These are phyloP conservation scores for Neofusicoccum sp. DNA, from an alignment of 2,329 filamentous ascomycete genomes.

Conservation along the genomic window DNA sequence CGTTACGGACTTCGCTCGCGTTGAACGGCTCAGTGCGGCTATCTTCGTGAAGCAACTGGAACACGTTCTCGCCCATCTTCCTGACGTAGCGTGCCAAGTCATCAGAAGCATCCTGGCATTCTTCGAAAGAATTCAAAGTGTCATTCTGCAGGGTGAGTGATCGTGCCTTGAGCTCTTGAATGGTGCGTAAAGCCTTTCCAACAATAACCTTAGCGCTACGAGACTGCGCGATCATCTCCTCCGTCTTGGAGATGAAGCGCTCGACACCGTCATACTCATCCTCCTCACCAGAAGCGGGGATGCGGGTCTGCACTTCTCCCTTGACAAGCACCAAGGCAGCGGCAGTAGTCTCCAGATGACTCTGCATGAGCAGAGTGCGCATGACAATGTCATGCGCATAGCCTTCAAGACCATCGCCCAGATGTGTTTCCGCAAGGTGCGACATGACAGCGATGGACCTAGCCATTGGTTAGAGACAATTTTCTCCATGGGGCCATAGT, in stretches of 20 bases:
- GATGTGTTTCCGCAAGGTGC: constrained; percentile 81
- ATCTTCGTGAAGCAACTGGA: constrained; percentile 67
- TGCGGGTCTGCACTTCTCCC: constrained; percentile 64
- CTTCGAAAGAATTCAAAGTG: constrained; percentile 66
- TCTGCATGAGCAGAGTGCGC: constrained; percentile 73
- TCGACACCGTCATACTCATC: constrained; percentile 59
- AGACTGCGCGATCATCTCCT: constrained; percentile 70
- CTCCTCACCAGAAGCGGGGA: constrained; percentile 58
- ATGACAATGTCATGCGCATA: constrained; percentile 80
- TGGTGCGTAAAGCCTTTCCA: constrained; percentile 71
- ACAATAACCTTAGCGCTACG: constrained; percentile 81
- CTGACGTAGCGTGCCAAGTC: constrained; percentile 66
- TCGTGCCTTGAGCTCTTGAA: constrained; percentile 74
- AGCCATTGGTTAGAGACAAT: constrained; percentile 21
- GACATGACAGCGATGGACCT: constrained; percentile 76
- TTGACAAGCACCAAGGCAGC: constrained; percentile 63
- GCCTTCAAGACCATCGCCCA: constrained; percentile 66
- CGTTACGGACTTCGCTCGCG: constrained; percentile 17
- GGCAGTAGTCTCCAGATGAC: constrained; percentile 75
- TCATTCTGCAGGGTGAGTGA: constrained; percentile 71
- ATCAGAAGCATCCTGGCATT: constrained; percentile 63
- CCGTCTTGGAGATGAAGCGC: constrained; percentile 68
- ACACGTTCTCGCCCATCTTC: constrained; percentile 64
- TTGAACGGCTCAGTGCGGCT: constrained; percentile 49
- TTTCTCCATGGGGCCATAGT: constrained; percentile 15